Conservation (phyloP, 805 yeast genomes). For the Metschnikowia shivogae region DNA sequence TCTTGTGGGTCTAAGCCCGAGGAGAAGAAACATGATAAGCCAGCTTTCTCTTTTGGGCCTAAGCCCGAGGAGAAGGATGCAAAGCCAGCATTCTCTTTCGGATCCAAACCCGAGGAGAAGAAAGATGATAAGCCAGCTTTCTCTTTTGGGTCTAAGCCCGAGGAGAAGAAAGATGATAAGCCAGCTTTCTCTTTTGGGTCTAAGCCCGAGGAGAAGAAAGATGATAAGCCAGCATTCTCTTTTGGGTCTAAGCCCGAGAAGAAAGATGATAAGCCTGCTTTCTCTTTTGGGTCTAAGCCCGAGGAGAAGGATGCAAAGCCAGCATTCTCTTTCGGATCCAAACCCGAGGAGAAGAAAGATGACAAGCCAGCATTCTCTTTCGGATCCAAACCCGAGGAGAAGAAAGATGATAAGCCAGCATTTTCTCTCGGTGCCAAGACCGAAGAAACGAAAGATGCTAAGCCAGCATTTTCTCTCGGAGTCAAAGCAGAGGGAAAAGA, state of each 20-base stretch:
- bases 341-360: conserved; percentile 18
- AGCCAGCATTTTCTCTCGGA: conserved; percentile 19
- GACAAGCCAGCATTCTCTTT: conserved; percentile 12
- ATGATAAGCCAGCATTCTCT: conserved; percentile 13
- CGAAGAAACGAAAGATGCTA: conserved; percentile 14
- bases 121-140: conserved; percentile 14
- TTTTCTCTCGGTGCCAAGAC: conserved; percentile 19
- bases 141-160: conserved; percentile 15
- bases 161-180: conserved; percentile 13
- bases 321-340: conserved; percentile 24
- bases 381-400: conserved; percentile 18
- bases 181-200: conserved; percentile 23
- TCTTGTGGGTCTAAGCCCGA: conserved; percentile 21
- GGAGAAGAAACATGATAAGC: background rate
- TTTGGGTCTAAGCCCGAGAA: conserved; percentile 19
- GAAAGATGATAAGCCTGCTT: background rate
- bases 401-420: conserved; percentile 14
- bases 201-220: conserved; percentile 12
- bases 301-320: background rate
- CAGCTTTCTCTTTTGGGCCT: background rate
- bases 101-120: conserved; percentile 23
- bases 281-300: background rate
- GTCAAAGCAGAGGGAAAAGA: conserved; percentile 3
- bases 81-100: conserved; percentile 19
- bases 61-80: background rate